These are phyloP conservation scores for Citrus hindsii DNA, from an alignment of 345 rosid species.

Conservation along the genomic window DNA sequence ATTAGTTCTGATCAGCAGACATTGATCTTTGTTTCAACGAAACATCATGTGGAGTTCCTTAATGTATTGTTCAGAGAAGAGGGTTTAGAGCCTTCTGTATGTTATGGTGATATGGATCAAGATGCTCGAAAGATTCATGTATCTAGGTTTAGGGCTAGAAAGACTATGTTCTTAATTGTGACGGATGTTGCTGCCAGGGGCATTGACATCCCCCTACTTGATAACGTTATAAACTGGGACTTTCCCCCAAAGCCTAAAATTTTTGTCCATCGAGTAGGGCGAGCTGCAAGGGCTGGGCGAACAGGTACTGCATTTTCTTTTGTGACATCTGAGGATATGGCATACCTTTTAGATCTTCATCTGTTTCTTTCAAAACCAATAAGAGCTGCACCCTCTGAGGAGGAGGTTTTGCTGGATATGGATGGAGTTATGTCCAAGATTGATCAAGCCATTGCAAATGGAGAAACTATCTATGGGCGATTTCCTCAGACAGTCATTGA, in stretches of 20 bases:
- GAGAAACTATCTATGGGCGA: constrained; percentile 90
- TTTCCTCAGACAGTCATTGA: constrained; percentile 83
- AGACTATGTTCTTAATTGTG: constrained; percentile 84
- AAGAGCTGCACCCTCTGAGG: constrained; percentile 87
- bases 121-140: constrained; percentile 93
- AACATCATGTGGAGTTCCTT: constrained; percentile 95
- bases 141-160: constrained; percentile 82
- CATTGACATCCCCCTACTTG: constrained; percentile 93
- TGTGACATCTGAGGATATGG: constrained; percentile 84
- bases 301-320: constrained; percentile 90
- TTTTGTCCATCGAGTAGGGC: constrained; percentile 93
- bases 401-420: constrained; percentile 79
- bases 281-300: constrained; percentile 96
- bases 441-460: constrained; percentile 68
- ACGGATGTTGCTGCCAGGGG: constrained; percentile 99
- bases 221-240: constrained; percentile 97
- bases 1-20: constrained; percentile 76
- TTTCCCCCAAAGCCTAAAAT: constrained; percentile 93
- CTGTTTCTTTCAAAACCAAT: constrained; percentile 86
- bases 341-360: constrained; percentile 90
- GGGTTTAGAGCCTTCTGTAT: constrained; percentile 81
- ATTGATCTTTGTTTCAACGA: constrained; percentile 88
- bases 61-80: constrained; percentile 73
- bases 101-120: constrained; percentile 98
- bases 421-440: constrained; percentile 70